Conservation (phyloP, 1,139 yeast genomes). For the Kurtzmaniella natalensis region DNA sequence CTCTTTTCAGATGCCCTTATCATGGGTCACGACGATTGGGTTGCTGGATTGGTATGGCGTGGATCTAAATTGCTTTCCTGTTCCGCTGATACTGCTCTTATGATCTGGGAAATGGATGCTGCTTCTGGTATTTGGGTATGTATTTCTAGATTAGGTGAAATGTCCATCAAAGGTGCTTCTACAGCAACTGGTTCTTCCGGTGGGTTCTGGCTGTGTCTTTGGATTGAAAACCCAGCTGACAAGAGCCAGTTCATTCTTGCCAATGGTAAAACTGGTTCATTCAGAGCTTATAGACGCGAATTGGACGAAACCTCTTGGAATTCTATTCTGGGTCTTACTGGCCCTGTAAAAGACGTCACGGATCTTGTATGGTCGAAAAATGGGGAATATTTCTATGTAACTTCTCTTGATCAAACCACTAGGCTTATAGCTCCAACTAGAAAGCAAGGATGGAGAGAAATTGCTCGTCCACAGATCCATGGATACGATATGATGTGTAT, state of each 20-base stretch:
- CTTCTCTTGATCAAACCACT: constrained; percentile 90
- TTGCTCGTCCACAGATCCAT: constrained; percentile 96
- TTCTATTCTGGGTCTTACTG: constrained; percentile 64
- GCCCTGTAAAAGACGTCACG: constrained; percentile 70
- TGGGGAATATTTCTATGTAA: constrained; percentile 67
- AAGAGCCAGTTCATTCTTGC: constrained; percentile 57
- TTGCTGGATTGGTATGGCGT: constrained; percentile 81
- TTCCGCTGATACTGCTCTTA: constrained; percentile 89
- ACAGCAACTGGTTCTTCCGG: constrained; percentile 99
- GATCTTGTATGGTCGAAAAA: constrained; percentile 74
- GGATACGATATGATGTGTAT: constrained; percentile 94
- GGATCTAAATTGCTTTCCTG: constrained; percentile 61
- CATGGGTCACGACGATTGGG: constrained; percentile 99
- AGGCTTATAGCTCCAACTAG: constrained; percentile 58
- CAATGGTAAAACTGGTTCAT: constrained; percentile 88
- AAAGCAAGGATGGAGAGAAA: constrained; percentile 71
- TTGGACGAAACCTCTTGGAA: constrained; percentile 34
- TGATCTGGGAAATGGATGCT: constrained; percentile 93
- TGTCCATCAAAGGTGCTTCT: constrained; percentile 93
- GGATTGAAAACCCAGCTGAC: constrained; percentile 50
- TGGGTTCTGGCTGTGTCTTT: constrained; percentile 89
- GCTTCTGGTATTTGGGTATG: constrained; percentile 92
- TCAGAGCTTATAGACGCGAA: constrained; percentile 66
- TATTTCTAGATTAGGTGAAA: constrained; percentile 76
- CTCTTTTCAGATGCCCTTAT: constrained; percentile 82